Evolutionary conservation across 345 rosid genomes (phyloP).

Genomic region (Bruguiera sexangula): DNA sequence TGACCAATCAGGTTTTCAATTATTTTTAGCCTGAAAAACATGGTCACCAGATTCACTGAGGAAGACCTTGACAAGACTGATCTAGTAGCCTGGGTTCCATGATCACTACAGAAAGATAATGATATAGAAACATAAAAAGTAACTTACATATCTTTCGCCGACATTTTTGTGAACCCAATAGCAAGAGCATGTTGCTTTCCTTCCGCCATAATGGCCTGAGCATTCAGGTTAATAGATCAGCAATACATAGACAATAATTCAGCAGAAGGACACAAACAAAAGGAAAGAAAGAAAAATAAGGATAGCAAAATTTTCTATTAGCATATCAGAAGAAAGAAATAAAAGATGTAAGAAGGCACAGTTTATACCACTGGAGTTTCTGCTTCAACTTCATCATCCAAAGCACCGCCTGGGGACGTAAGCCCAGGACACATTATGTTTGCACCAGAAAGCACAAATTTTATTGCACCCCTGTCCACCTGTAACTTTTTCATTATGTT

Average conservation of each 20-base stretch:
- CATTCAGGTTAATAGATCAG: constrained; percentile 16
- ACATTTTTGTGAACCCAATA: constrained; percentile 96
- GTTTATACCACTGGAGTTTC: constrained; percentile 89
- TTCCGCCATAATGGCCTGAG: constrained; percentile 96
- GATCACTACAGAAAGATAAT: background rate
- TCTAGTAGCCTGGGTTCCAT: too few relatives aligned
- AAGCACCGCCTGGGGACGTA: constrained; percentile 91
- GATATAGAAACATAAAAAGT: background rate
- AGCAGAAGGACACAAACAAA: too few relatives aligned
- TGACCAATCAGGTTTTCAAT: background rate
- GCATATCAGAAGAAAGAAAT: background rate
- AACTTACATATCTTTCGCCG: constrained; percentile 97
- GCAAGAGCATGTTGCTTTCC: constrained; percentile 99
- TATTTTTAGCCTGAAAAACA: background rate
- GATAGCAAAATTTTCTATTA: background rate
- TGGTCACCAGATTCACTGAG: background rate
- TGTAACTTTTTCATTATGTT: constrained; percentile 89
- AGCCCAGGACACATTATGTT: constrained; percentile 99
- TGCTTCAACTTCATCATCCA: constrained; percentile 85
- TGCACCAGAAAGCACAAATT: constrained; percentile 93
- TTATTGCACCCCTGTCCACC: constrained; percentile 98
- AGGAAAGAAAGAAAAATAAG: background rate
- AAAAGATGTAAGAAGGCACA: background rate
- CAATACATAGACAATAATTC: background rate
- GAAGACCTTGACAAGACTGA: background rate